Evolutionary conservation across 306 rosid species (phyloP), one percentile per base, ranked within the genome.

Genomic region (Rubus idaeus): DNA sequence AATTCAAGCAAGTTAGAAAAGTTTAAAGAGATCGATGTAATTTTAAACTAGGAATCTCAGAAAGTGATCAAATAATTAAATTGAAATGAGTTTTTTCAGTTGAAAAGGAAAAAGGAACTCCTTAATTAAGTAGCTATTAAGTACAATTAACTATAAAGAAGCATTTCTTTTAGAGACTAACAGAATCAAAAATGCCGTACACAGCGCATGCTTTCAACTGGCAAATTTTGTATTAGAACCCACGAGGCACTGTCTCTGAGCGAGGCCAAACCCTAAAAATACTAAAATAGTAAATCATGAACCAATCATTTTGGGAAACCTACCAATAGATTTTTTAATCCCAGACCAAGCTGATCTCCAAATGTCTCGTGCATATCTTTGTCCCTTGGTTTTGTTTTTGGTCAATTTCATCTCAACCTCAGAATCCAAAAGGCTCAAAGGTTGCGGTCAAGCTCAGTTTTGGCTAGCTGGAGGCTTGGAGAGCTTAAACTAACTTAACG

Each of bases 161-260:
- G 4, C 26, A 16, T 10, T 49, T 6, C 21, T 44, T 30, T 30
- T 44, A 70, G 47, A 20, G 26, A 40, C 35, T 20, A 71, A 56
- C 11, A 30, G 71, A 70, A 71, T 63, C 70, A 81, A 64, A 44
- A 44, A 18, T 8, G 75, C 79, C 83, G 56, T 76, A 63, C 69
- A 16, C 16, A 74, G 63, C 77, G 70, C 82, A 74, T 69, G 74
- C 77, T 63, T 63, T 70, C 80, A 78, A 72, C 62, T 77, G 45
- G 70, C 49, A 46, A 77, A 44, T 52, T 68, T 74, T 74, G 47
- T 61, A 62, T 50, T 11, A n/a, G 18, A 40, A 51, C 68, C 76
- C 77, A 78, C 55, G 45, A 68, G 47, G 62, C 40, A 50, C 40
- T 78, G 85, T 78, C 73, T 78, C 55, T 56, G 5, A 68, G 69